phyloP scores from a whole-genome alignment of 2,329 filamentous ascomycete genomes.

The Fusarium citri region DNA sequence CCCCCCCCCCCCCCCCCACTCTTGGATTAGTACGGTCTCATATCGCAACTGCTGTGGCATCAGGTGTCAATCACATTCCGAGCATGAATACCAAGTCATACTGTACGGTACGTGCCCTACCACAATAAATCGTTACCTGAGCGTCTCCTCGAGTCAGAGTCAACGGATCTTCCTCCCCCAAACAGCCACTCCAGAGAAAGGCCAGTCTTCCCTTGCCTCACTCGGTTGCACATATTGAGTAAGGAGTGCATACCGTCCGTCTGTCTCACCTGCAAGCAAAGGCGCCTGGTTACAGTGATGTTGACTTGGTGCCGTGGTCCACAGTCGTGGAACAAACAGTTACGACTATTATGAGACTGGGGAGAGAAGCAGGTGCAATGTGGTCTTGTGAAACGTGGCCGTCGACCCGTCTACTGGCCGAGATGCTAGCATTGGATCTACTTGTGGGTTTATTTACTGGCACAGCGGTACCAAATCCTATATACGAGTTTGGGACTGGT shows the following conservation, averaged over 20 bases:
- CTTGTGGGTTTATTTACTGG: background rate
- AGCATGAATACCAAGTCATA: slow-evolving; percentile 10
- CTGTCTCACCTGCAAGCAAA: slow-evolving; percentile 34
- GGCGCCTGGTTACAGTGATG: slow-evolving; percentile 19
- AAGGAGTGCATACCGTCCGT: slow-evolving; percentile 22
- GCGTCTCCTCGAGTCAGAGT: slow-evolving; percentile 28
- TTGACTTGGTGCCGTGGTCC: slow-evolving; percentile 15
- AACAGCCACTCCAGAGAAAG: slow-evolving; percentile 15
- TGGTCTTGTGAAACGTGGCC: slow-evolving; percentile 22
- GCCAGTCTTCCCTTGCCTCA: slow-evolving; percentile 34
- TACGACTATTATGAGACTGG: slow-evolving; percentile 27
- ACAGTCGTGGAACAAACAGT: slow-evolving; percentile 30
- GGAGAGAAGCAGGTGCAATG: background rate
- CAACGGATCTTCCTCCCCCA: background rate
- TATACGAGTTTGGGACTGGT: background rate
- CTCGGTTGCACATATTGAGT: slow-evolving; percentile 9
- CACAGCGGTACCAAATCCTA: background rate
- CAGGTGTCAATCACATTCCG: slow-evolving; percentile 36
- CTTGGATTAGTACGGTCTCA: slow-evolving; percentile 17
- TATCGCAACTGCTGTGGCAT: slow-evolving; percentile 18
- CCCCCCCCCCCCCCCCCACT: too few species aligned
- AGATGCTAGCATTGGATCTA: slow-evolving; percentile 16
- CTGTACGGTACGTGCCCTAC: slow-evolving; percentile 23
- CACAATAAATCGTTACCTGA: slow-evolving; percentile 22
- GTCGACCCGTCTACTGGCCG: slow-evolving; percentile 18